These are phyloP conservation scores for Dactylellina drechsleri DNA, from an alignment of 2,329 filamentous ascomycete species.

Conservation along the genomic window DNA sequence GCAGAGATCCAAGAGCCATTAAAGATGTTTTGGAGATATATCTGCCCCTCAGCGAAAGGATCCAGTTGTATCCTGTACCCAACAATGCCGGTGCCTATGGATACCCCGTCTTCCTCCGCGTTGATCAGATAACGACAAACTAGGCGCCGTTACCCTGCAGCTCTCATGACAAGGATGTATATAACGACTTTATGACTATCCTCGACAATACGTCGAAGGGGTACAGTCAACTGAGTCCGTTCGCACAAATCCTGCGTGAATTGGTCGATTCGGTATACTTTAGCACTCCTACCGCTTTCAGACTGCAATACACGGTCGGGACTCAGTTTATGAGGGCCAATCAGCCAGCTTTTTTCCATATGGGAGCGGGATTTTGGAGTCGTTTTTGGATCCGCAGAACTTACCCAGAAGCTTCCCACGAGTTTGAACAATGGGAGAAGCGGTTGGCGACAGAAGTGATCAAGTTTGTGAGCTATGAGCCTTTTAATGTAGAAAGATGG, in stretches of 20 bases:
- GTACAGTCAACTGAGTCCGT: neutral
- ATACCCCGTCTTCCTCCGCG: neutral
- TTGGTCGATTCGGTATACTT: neutral
- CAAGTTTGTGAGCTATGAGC: constrained; percentile 3
- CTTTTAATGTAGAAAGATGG: neutral
- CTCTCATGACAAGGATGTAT: neutral
- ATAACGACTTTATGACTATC: neutral
- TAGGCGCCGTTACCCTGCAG: neutral
- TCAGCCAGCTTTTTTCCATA: no score
- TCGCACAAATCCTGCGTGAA: neutral
- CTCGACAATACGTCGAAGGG: neutral
- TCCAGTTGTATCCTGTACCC: neutral
- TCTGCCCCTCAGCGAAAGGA: neutral
- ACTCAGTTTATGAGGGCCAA: no score
- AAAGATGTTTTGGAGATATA: neutral
- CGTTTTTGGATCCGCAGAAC: no score
- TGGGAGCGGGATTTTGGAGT: no score
- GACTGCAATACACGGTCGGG: no score
- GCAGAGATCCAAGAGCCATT: neutral
- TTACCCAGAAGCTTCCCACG: no score
- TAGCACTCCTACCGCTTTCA: neutral
- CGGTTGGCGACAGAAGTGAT: neutral
- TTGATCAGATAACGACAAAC: neutral
- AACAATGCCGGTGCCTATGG: neutral
- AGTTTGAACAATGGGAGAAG: no score